Conservation (phyloP, 768 basidiomycete genomes). For the Zangia roseola region DNA sequence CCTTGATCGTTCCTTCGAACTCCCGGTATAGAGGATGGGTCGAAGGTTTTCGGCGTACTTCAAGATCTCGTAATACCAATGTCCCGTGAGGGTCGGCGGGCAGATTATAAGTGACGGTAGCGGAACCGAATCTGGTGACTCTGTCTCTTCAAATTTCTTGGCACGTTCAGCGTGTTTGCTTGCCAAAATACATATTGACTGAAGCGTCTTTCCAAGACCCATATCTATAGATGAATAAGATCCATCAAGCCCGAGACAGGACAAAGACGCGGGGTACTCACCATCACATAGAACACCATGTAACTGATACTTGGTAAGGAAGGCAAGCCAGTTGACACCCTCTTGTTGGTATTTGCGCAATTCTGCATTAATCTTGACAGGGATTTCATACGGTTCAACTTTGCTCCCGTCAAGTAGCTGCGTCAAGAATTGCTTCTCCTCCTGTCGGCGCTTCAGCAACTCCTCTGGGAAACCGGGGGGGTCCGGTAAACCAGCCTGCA, state of each 20-base stretch:
- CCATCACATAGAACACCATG: slow-evolving; percentile 99
- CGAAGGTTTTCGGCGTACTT: slow-evolving; percentile 86
- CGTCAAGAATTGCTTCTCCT: slow-evolving; percentile 86
- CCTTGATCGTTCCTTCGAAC: slow-evolving; percentile 73
- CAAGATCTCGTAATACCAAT: slow-evolving; percentile 97
- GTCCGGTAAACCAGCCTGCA: slow-evolving; percentile 92
- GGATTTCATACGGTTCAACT: slow-evolving; percentile 86
- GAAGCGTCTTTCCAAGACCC: slow-evolving; percentile 97
- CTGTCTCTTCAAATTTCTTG: slow-evolving; percentile 60
- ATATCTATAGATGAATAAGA: slow-evolving; percentile 61
- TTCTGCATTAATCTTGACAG: slow-evolving; percentile 88
- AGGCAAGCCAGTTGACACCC: slow-evolving; percentile 98
- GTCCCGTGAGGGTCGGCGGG: slow-evolving; percentile 95
- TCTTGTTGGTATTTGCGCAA: slow-evolving; percentile 97
- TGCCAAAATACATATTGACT: slow-evolving; percentile 95
- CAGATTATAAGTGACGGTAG: slow-evolving; percentile 94
- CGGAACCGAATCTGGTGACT: slow-evolving; percentile 75
- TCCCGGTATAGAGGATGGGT: slow-evolving; percentile 88
- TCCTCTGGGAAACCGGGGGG: slow-evolving; percentile 90
- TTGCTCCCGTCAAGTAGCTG: slow-evolving; percentile 95
- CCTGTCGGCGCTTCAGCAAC: slow-evolving; percentile 78
- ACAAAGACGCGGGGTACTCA: slow-evolving; percentile 29
- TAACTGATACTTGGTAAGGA: slow-evolving; percentile 95
- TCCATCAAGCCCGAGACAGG: not conserved
- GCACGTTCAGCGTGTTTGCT: slow-evolving; percentile 90